Base-by-base conservation (phyloP, 768 basidiomycete genomes). In the Leccinum fibrillosum region DNA sequence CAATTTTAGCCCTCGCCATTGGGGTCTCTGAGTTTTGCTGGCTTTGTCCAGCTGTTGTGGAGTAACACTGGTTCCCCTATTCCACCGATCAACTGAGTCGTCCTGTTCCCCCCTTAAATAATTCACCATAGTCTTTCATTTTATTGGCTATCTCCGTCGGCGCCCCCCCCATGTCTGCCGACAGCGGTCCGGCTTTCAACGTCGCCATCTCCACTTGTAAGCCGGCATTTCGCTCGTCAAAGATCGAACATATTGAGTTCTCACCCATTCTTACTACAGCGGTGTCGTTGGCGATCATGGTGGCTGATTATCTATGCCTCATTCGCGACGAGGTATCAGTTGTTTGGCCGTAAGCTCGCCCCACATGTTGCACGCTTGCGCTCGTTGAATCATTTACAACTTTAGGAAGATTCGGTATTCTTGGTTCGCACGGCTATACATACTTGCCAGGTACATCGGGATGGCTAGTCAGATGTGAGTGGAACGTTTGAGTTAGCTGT, bases 281-380 rank as follows among this genome's bases (percentile, higher is more conserved):
- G 1, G 2, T 54, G 1, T 50, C 63, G 0, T 45, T 66, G 13
- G 52, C 25, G 4, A 0, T 62, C 13, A 70, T 70, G 69, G 10
- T 63, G 23, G 9, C 39, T 2, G 69, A 70, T 12, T 64, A 54
- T 26, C 1, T n/a, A 0, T 63, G 49, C 35, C 48, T 57, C 1
- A 11, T 71, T 1, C 48, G 56, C 3, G 62, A 66, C 7, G 69
- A 70, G 48, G 8, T 37, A 15, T 61, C 54, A 34, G 2, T 50
- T 9, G 30, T 70, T 19, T 70, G 67, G 67, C 59, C 66, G 67
- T 70, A 34, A 63, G 69, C 26, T 58, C 5, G 2, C n/a, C 23
- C 12, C 5, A 4, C 3, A 19, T 15, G 45, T 30, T 32, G 7
- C 8, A 17, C 6, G 8, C 19, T 6, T 34, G 5, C 15, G 5